Evolutionary conservation across 176 grass and related monocot genomes (phyloP), one percentile per base, ranked within the genome.

Genomic region (Hsuehochloa calcarea): DNA sequence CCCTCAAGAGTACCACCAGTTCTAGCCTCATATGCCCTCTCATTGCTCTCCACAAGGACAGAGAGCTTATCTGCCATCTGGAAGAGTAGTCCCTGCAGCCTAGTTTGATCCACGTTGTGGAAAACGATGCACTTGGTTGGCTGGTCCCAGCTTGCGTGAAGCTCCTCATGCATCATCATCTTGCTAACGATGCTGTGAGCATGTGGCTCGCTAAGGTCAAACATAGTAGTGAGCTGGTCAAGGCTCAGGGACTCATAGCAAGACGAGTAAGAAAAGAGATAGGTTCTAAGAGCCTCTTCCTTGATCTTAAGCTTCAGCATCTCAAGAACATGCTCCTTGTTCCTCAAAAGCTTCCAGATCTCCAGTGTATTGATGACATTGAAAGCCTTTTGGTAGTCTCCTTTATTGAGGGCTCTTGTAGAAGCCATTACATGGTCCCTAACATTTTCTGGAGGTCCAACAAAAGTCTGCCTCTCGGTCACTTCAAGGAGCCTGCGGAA

Each of bases 131-230:
- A 98, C 79, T 87, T 92, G 16, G 91, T 95, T 34, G 93, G 95
- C 58, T 98, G 95, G 72, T 98, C 89, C 95, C 95, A 98, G 63
- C 93, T 98, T 13, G 95, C 91, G 52, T 93, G 89, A 59, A 98
- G 91, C 68, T 95, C 95, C 54, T 98, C 95, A 29, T 89, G 88
- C 84, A 98, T 92, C 89, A 98, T 98, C 95, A 98, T 95, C 87
- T 93, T 98, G 79, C 95, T 95, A 75, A 89, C 85, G 62, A 95
- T 87, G 67, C 95, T 95, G 80, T 98, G 93, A 10, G 62, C 91
- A 38, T 91, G 92, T 23, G 74, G 72, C 80, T 98, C 93, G 2
- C 68, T 76, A 26, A 98, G 89, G 64, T 95, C 95, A 87, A 95
- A 98, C 95, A 98, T 98, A 20, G 80, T 81, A 19, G 89, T 91